Conservation (phyloP, 2,329 filamentous ascomycete species). For the Fusarium scirpi region DNA sequence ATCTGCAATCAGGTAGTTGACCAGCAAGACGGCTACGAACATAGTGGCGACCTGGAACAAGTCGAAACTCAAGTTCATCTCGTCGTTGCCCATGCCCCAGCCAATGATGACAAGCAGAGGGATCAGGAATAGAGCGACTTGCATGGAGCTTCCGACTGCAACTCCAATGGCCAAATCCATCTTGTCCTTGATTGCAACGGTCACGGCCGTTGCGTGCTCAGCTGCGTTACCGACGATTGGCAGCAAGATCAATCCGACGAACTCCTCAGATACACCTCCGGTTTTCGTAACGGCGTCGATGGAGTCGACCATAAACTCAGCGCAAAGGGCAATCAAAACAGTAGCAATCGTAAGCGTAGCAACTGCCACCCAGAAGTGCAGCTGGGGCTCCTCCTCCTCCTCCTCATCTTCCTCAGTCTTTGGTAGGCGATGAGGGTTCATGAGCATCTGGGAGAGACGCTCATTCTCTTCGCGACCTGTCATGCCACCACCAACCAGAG, state of each 20-base stretch:
- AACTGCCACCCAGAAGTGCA: slow-evolving; percentile 79
- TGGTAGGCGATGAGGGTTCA: slow-evolving; percentile 52
- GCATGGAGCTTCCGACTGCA: slow-evolving; percentile 82
- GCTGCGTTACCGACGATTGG: slow-evolving; percentile 88
- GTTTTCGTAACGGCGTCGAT: slow-evolving; percentile 75
- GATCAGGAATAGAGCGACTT: slow-evolving; percentile 83
- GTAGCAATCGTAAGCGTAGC: slow-evolving; percentile 78
- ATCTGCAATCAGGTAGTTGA: slow-evolving; percentile 87
- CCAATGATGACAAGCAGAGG: slow-evolving; percentile 81
- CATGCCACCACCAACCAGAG: slow-evolving; percentile 54
- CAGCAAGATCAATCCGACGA: slow-evolving; percentile 83
- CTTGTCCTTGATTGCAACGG: slow-evolving; percentile 84
- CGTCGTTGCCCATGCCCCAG: slow-evolving; percentile 77
- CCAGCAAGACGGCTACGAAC: slow-evolving; percentile 85
- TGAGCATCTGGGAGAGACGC: slow-evolving; percentile 59
- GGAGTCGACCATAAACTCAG: slow-evolving; percentile 81
- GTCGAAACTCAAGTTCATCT: slow-evolving; percentile 88
- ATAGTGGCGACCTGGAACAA: slow-evolving; percentile 88
- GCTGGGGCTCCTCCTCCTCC: slow-evolving; percentile 74
- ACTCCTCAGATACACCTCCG: slow-evolving; percentile 74
- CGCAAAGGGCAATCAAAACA: slow-evolving; percentile 82
- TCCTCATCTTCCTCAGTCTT: slow-evolving; percentile 70
- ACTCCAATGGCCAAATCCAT: slow-evolving; percentile 87
- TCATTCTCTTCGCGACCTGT: slow-evolving; percentile 54
- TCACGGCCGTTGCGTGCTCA: slow-evolving; percentile 84